These are phyloP conservation scores for Mrakiaceae sp. DNA, from an alignment of 1,284 basidiomycete species.

Conservation along the genomic window DNA sequence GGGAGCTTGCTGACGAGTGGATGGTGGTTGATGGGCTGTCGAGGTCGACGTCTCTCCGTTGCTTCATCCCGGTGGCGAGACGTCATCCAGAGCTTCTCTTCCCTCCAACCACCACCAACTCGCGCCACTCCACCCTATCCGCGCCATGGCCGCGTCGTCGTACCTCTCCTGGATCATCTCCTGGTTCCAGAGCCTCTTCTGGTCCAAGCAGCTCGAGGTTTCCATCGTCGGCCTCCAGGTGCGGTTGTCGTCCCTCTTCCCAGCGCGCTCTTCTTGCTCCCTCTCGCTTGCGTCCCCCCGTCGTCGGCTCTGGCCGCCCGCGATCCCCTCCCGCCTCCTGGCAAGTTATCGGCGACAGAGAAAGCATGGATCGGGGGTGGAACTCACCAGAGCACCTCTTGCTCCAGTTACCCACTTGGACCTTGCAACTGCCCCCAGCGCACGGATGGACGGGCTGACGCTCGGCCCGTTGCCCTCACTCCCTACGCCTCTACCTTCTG, in stretches of 20 bases:
- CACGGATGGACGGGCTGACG: constrained; percentile 14
- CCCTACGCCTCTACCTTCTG: constrained; percentile 14
- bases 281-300: not conserved
- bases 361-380: not conserved
- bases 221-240: constrained; percentile 89
- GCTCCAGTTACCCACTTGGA: too few relatives aligned
- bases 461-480: constrained; percentile 19
- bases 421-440: too few relatives aligned
- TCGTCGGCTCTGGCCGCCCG: not conserved
- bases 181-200: constrained; percentile 53
- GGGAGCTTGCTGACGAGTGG: too few relatives aligned
- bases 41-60: too few relatives aligned
- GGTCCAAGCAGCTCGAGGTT: constrained; percentile 82
- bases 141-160: constrained; percentile 6
- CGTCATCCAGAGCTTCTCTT: too few relatives aligned
- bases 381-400: too few relatives aligned
- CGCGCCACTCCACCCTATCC: not conserved
- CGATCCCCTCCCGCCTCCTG: too few relatives aligned
- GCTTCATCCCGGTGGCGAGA: too few relatives aligned
- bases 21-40: too few relatives aligned
- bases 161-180: constrained; percentile 50
- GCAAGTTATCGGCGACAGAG: not conserved
- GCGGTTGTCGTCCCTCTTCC: constrained; percentile 14
- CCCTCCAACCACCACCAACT: too few relatives aligned
- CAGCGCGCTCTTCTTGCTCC: constrained; percentile 14